Percentiles rank a stretch among this genome's conserved stretches.
These are phyloP conservation scores for Entophlyctis helioformis DNA, from an alignment of 192 early-diverging fungal species.

Conservation along the genomic window DNA sequence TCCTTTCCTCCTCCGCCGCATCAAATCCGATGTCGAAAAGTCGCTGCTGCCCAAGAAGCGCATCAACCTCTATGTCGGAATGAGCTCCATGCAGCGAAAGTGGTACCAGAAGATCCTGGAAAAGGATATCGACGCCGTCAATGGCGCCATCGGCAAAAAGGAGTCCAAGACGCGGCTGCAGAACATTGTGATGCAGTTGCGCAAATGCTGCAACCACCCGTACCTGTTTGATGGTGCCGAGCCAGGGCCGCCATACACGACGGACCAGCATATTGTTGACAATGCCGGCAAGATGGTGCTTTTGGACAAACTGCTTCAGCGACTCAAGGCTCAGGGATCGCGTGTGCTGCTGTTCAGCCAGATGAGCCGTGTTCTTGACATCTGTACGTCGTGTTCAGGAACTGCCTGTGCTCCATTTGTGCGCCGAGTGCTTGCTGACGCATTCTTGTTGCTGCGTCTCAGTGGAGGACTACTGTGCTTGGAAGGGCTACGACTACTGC, in stretches of 20 bases:
- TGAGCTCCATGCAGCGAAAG: constrained; percentile 88
- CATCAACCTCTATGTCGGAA: constrained; percentile 81
- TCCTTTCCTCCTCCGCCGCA: constrained; percentile 44
- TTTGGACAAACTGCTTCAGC: constrained; percentile 76
- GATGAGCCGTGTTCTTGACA: constrained; percentile 97
- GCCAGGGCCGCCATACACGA: constrained; percentile 88
- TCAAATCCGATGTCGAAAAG: constrained; percentile 85
- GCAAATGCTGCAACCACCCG: constrained; percentile 78
- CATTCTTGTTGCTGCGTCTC: too few relatives aligned
- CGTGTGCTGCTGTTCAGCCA: constrained; percentile 94
- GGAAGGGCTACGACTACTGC: constrained; percentile 81
- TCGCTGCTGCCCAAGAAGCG: constrained; percentile 88
- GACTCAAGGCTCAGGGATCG: constrained; percentile 77
- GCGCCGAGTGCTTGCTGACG: too few relatives aligned
- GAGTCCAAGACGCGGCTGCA: constrained; percentile 83
- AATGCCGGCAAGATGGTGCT: constrained; percentile 92
- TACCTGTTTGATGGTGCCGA: constrained; percentile 87
- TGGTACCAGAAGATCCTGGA: constrained; percentile 94
- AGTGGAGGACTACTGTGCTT: constrained; percentile 92
- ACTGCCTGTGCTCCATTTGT: too few relatives aligned
- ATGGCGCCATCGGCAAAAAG: constrained; percentile 54
- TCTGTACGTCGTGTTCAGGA: constrained; percentile 30
- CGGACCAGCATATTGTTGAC: constrained; percentile 87
- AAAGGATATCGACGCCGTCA: constrained; percentile 96
- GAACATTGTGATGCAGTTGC: constrained; percentile 93